Evolutionary conservation across 805 yeast species (phyloP).

Genomic region (Yarrowia divulgata): DNA sequence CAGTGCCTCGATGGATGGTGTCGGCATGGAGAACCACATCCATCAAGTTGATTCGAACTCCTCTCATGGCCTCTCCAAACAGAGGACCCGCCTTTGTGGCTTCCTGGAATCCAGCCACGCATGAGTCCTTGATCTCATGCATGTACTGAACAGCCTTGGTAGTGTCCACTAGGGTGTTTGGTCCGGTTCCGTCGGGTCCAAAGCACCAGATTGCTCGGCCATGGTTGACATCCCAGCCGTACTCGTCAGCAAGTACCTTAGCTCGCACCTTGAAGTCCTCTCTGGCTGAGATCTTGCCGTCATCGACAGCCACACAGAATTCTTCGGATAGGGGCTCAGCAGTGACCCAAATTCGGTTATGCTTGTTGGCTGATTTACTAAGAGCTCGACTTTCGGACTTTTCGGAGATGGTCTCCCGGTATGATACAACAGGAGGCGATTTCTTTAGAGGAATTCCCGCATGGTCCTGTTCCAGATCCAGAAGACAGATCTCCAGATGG

Average conservation of each 20-base stretch:
- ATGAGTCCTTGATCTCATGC: constrained; percentile 98
- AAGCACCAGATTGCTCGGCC: constrained; percentile 99
- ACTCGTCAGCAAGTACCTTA: constrained; percentile 97
- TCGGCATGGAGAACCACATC: constrained; percentile 99
- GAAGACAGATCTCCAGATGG: constrained; percentile 96
- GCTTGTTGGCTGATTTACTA: constrained; percentile 99
- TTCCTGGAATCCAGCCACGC: constrained; percentile 99
- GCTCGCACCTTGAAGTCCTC: constrained; percentile 99
- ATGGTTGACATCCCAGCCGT: constrained; percentile 99
- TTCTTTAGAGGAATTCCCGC: constrained; percentile 99
- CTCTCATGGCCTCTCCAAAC: constrained; percentile 95
- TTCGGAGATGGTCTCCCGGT: constrained; percentile 96
- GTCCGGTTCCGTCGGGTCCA: constrained; percentile 99
- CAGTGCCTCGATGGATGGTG: constrained; percentile 99
- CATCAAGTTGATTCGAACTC: constrained; percentile 95
- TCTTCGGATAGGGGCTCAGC: constrained; percentile 97
- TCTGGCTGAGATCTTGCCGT: constrained; percentile 89
- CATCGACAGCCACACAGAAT: constrained; percentile 87
- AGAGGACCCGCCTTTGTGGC: constrained; percentile 99
- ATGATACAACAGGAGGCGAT: constrained; percentile 97
- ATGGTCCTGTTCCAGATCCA: constrained; percentile 96
- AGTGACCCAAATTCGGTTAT: constrained; percentile 98
- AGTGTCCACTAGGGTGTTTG: constrained; percentile 98
- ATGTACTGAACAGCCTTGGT: constrained; percentile 99
- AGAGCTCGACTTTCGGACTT: constrained; percentile 95